Conservation (phyloP, 2,329 filamentous ascomycete species). For the Beauveria australis region DNA sequence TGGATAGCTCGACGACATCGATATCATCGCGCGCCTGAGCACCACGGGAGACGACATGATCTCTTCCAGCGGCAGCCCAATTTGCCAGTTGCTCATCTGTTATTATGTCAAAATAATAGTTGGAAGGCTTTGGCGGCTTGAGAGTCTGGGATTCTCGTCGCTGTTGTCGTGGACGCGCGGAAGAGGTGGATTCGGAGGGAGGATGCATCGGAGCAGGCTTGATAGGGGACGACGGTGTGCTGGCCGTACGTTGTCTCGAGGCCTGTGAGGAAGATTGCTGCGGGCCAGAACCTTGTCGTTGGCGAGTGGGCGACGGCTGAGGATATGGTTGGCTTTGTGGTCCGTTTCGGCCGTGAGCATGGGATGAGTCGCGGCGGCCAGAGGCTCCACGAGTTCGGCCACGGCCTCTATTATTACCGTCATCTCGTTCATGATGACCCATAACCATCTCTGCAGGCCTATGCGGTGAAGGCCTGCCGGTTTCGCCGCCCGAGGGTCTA, state of each 20-base stretch:
- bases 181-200: neutral
- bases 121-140: conserved; percentile 29
- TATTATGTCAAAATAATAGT: conserved; percentile 67
- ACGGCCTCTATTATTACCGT: conserved; percentile 38
- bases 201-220: neutral
- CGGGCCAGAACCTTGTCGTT: conserved; percentile 9
- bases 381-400: conserved; percentile 38
- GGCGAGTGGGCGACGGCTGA: conserved; percentile 4
- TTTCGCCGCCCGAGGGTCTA: conserved; percentile 36
- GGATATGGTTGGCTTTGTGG: conserved; percentile 15
- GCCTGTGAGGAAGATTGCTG: neutral
- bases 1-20: conserved; percentile 59
- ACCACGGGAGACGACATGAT: conserved; percentile 58
- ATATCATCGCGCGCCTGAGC: conserved; percentile 56
- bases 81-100: conserved; percentile 58
- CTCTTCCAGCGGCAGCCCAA: conserved; percentile 62
- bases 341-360: conserved; percentile 22
- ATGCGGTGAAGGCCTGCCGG: conserved; percentile 52
- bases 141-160: conserved; percentile 3
- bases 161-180: conserved; percentile 15
- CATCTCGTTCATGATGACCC: conserved; percentile 50
- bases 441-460: conserved; percentile 48
- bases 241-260: neutral
- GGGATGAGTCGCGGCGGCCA: conserved; percentile 46
- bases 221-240: neutral